Conservation (phyloP, 768 basidiomycete genomes). For the Cystofilobasidium macerans region DNA sequence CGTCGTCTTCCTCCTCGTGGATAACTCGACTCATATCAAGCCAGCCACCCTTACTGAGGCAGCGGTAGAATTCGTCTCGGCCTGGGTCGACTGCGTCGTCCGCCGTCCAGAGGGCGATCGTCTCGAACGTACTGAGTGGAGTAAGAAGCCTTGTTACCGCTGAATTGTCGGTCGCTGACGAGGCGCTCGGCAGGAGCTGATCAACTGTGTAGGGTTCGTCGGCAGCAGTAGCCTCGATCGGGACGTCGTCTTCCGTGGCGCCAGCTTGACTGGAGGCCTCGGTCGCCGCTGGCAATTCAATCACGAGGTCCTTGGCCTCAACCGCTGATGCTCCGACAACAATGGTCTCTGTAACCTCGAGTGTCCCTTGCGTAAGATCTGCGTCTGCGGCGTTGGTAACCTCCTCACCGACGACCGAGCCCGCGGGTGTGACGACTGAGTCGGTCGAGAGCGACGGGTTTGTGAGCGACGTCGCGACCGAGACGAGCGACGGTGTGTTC, state of each 20-base stretch:
- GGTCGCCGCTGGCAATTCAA: too few relatives aligned
- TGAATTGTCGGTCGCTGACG: not conserved
- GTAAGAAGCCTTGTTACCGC: slow-evolving; percentile 5
- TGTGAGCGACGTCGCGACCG: not conserved
- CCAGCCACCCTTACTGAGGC: slow-evolving; percentile 16
- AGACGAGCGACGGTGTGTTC: not conserved
- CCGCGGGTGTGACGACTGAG: not conserved
- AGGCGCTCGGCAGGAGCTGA: not conserved
- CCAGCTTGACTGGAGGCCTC: not conserved
- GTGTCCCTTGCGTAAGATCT: not conserved
- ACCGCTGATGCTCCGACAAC: not conserved
- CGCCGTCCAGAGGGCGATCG: slow-evolving; percentile 22
- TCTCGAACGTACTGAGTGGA: slow-evolving; percentile 9
- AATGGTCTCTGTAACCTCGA: not conserved
- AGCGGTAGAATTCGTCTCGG: slow-evolving; percentile 22
- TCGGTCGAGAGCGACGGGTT: not conserved
- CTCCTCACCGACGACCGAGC: not conserved
- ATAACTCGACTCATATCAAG: slow-evolving; percentile 16
- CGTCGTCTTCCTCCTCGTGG: slow-evolving; percentile 12
- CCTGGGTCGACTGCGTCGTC: slow-evolving; percentile 23
- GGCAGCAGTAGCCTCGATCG: not conserved
- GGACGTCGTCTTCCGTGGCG: not conserved
- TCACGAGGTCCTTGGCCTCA: too few relatives aligned
- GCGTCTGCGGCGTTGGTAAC: not conserved
- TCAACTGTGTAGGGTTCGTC: not conserved